Conservation (phyloP, 2,329 filamentous ascomycete species). For the Diaporthe nobilis region DNA sequence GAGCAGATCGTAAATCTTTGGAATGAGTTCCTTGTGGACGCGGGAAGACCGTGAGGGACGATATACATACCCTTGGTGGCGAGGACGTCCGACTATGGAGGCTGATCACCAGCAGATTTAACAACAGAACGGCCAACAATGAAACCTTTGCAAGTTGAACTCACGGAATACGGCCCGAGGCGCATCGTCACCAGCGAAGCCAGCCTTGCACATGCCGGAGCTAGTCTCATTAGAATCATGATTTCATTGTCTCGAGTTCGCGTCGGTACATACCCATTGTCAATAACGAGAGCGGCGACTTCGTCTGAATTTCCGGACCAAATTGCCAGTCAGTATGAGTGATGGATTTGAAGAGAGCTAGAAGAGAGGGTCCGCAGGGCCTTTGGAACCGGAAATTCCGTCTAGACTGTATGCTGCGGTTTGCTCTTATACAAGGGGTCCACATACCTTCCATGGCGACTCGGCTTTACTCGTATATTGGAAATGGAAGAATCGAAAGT, state of each 20-base stretch:
- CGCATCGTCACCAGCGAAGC: slow-evolving; percentile 99
- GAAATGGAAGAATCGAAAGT: background rate
- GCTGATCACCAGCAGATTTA: slow-evolving; percentile 66
- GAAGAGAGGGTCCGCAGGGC: background rate
- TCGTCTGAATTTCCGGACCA: slow-evolving; percentile 79
- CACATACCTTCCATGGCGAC: slow-evolving; percentile 8
- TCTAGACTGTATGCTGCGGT: background rate
- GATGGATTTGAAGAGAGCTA: background rate
- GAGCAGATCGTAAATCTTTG: background rate
- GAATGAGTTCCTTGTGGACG: background rate
- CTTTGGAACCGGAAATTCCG: background rate
- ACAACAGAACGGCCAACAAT: slow-evolving; percentile 38
- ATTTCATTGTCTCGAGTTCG: slow-evolving; percentile 42
- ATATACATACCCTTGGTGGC: slow-evolving; percentile 99
- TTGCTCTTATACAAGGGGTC: background rate
- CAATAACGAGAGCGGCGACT: slow-evolving; percentile 99
- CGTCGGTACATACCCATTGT: slow-evolving; percentile 96
- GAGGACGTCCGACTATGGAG: slow-evolving; percentile 99
- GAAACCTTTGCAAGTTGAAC: slow-evolving; percentile 61
- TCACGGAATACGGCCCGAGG: slow-evolving; percentile 99
- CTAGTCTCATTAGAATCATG: slow-evolving; percentile 67
- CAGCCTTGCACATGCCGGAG: slow-evolving; percentile 99
- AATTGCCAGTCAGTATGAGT: background rate
- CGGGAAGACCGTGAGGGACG: slow-evolving; percentile 61
- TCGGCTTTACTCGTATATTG: background rate